Evolutionary conservation across 2,329 filamentous ascomycete genomes (phyloP).

Genomic region (Arthrobotrys sinensis): DNA sequence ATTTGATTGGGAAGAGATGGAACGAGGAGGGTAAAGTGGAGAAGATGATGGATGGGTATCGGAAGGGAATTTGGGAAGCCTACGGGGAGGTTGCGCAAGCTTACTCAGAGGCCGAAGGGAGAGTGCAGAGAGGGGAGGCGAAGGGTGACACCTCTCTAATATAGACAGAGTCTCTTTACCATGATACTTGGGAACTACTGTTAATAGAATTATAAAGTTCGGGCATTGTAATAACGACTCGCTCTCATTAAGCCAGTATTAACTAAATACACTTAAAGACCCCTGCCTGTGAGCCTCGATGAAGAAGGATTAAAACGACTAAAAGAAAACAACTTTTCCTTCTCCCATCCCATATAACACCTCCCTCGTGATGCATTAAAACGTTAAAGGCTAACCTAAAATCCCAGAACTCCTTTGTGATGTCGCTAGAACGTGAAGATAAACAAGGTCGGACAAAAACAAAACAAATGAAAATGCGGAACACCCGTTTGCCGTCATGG

Average conservation of each 20-base stretch:
- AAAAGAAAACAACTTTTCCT: slow-evolving; percentile 14
- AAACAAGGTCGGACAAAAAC: neutral
- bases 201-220: slow-evolving; percentile 7
- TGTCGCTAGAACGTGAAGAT: slow-evolving; percentile 21
- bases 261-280: slow-evolving; percentile 7
- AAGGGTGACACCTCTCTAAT: slow-evolving; percentile 53
- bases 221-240: neutral
- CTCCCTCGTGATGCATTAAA: slow-evolving; percentile 10
- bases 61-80: slow-evolving; percentile 79
- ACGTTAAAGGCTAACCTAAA: neutral
- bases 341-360: neutral
- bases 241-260: neutral
- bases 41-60: slow-evolving; percentile 86
- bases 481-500: neutral
- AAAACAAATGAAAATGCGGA: neutral
- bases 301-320: neutral
- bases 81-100: slow-evolving; percentile 84
- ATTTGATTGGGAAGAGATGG: slow-evolving; percentile 87
- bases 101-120: slow-evolving; percentile 82
- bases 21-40: slow-evolving; percentile 85
- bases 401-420: slow-evolving; percentile 1
- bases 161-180: neutral
- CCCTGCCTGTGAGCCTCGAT: slow-evolving; percentile 6
- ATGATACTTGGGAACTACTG: neutral
- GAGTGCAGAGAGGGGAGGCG: slow-evolving; percentile 72